Conservation (phyloP, 495 filamentous ascomycete species). For the Chaetomium fimeti region DNA sequence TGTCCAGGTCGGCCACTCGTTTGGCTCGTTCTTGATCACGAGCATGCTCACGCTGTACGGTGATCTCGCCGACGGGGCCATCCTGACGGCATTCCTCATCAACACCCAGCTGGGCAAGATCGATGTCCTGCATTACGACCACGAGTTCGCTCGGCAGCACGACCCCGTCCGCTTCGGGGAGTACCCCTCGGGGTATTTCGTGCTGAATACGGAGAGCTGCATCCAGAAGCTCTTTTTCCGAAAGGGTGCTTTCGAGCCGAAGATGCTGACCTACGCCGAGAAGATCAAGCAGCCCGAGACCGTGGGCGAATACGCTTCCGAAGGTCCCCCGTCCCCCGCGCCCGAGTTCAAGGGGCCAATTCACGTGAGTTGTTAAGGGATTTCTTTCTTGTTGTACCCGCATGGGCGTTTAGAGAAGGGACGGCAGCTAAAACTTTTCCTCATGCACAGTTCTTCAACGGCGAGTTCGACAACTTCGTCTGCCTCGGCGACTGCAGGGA, state of each 20-base stretch:
- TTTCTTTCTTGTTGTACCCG: not conserved
- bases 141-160: constrained; percentile 6
- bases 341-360: not conserved
- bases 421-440: not conserved
- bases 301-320: constrained; percentile 4
- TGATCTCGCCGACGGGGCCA: not conserved
- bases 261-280: not conserved
- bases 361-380: not conserved
- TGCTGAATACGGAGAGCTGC: constrained; percentile 7
- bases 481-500: constrained; percentile 6
- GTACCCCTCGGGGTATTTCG: not conserved
- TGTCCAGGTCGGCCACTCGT: constrained; percentile 11
- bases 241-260: constrained; percentile 1
- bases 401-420: not conserved
- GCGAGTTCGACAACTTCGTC: constrained; percentile 10
- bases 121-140: constrained; percentile 1
- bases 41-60: not conserved
- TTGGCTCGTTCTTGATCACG: not conserved
- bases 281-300: constrained; percentile 6
- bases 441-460: not conserved
- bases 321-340: not conserved
- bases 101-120: not conserved
- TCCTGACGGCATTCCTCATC: not conserved
- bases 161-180: constrained; percentile 4
- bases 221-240: constrained; percentile 9